Evolutionary conservation across 768 basidiomycete genomes (phyloP), one percentile per base, ranked within the genome.

Genomic region (Collybiopsis confluens): DNA sequence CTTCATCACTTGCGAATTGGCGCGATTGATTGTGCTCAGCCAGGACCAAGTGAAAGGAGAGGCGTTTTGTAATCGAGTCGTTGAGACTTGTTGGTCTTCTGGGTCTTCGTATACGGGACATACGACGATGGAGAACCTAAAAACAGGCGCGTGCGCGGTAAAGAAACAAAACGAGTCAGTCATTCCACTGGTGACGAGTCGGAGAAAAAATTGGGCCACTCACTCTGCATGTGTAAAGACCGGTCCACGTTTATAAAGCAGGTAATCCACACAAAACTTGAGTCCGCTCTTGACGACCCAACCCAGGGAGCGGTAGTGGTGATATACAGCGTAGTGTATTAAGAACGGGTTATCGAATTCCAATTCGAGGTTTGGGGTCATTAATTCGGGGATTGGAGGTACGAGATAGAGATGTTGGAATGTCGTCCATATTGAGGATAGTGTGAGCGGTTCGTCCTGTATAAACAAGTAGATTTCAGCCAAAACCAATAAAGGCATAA

Each of bases 1-100:
- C 83, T 99, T 99, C 70, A 94, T 92, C 3, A 98, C 96, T 65
- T 97, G 93, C 0, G 92, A 86, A 67, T 96, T 98, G 11, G 98
- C 96, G 35, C 97, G 84, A 65, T 97, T 98, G 57, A 99, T 81
- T 1, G 97, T 99, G 69, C 92, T 93, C 26, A 99, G 79, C 95
- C 94, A 98, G 11, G 90, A 81, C 97, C 97, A 99, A 9, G 86
- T 74, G 63, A 91, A 90, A 2, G 90, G 89, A 18, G 79, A 70
- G 1, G 80, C 69, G 52, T 91, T 89, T 55, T 80, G 79, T 2
- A 90, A 72, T 21, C 77, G 67, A 59, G 86, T 81, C 0, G 82
- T 79, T 2, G 89, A 92, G 0, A 75, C 65, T 21, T 74, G 70
- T 55, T 80, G 79, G 65, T 98, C 95, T 45, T 74, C 71, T 0